These are phyloP conservation scores for Neonectria neomacrospora DNA, from an alignment of 2,329 filamentous ascomycete genomes.

Conservation along the genomic window DNA sequence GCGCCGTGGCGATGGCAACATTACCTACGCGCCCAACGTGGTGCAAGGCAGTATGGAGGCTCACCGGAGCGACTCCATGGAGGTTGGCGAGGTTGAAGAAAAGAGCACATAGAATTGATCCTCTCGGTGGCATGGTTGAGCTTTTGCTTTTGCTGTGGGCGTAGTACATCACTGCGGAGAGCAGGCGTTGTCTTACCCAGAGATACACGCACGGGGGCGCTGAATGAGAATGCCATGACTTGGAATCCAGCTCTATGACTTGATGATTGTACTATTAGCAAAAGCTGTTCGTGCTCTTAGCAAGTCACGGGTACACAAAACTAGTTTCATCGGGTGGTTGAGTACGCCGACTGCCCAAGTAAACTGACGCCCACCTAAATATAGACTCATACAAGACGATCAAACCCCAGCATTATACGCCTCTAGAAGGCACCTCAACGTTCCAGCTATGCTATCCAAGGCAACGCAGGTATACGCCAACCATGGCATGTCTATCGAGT, in stretches of 20 bases:
- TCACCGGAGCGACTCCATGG: constrained; percentile 31
- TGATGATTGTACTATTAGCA: background rate
- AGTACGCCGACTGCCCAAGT: constrained; percentile 19
- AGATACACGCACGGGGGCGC: background rate
- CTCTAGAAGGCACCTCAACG: background rate
- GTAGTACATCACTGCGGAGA: background rate
- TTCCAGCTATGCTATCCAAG: constrained; percentile 41
- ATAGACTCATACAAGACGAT: background rate
- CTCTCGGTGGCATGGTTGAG: background rate
- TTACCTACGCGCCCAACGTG: constrained; percentile 41
- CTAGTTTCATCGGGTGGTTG: constrained; percentile 13
- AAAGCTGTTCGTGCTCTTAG: no score
- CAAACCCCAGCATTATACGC: background rate
- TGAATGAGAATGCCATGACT: background rate
- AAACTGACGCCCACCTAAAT: background rate
- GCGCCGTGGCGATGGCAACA: constrained; percentile 58
- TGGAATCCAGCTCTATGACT: background rate
- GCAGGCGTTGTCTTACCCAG: background rate
- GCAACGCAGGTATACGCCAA: constrained; percentile 45
- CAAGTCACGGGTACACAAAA: background rate
- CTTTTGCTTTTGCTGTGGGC: background rate
- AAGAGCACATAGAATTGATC: constrained; percentile 14
- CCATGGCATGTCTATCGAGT: constrained; percentile 49
- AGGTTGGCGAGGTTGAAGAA: constrained; percentile 30
- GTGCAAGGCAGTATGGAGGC: constrained; percentile 31